Percentiles rank a stretch among this genome's conserved stretches.
Conservation (phyloP, 306 rosid species). For the Pterocarpus santalinus region DNA sequence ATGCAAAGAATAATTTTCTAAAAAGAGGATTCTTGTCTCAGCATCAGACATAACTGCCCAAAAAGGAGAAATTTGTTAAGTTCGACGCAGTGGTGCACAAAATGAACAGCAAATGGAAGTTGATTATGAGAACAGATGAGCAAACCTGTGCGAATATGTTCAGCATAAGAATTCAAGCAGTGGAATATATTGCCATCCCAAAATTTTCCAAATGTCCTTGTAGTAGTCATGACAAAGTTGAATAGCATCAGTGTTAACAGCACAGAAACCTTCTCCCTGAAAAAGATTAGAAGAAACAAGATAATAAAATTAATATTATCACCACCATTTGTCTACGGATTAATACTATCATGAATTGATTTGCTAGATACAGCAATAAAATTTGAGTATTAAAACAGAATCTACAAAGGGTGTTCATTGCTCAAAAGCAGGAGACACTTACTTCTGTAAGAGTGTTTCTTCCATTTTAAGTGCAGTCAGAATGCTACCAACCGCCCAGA, state of each 20-base stretch:
- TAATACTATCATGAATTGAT: conserved; percentile 17
- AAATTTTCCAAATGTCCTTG: conserved; percentile 58
- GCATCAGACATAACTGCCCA: conserved; percentile 68
- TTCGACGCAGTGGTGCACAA: neutral
- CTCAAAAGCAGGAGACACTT: conserved; percentile 44
- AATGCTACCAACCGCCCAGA: conserved; percentile 72
- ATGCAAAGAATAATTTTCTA: conserved; percentile 59
- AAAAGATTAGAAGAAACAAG: conserved; percentile 42
- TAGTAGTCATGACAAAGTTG: conserved; percentile 61
- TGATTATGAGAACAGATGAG: conserved; percentile 12
- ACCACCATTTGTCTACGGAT: conserved; percentile 3
- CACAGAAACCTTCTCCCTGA: conserved; percentile 79
- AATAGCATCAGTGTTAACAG: conserved; percentile 72
- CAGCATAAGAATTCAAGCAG: conserved; percentile 69
- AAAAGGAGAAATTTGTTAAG: conserved; percentile 11
- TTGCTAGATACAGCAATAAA: neutral
- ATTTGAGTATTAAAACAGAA: conserved; percentile 22
- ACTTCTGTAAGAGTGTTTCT: conserved; percentile 63
- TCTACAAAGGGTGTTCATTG: neutral
- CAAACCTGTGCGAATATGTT: conserved; percentile 67
- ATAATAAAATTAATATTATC: conserved; percentile 12
- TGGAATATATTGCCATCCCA: conserved; percentile 52
- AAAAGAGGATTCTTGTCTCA: conserved; percentile 58
- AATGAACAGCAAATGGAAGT: neutral
- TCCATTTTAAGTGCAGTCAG: conserved; percentile 64